phyloP scores from a whole-genome alignment of 1,284 basidiomycete genomes.

The Cutaneotrichosporon arboriforme region DNA sequence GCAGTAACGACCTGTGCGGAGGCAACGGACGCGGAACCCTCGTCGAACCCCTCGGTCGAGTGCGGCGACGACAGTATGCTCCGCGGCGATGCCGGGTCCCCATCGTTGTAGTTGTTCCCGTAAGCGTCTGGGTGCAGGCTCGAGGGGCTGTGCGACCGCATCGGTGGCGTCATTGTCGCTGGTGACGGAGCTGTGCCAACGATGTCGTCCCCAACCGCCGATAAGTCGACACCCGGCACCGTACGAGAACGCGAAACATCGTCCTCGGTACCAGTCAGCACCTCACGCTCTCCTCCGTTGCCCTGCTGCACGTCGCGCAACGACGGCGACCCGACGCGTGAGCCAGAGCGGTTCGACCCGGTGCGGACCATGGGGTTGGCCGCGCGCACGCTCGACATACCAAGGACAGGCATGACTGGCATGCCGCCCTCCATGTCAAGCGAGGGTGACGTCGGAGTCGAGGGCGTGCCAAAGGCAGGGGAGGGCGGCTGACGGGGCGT shows the following conservation, averaged over 20 bases:
- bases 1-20: slow-evolving; percentile 9
- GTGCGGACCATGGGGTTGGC: neutral
- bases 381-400: neutral
- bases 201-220: neutral
- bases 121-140: too few species aligned
- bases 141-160: too few species aligned
- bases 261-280: neutral
- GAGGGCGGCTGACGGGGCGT: neutral
- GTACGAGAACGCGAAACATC: neutral
- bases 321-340: neutral
- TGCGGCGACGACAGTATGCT: neutral
- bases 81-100: neutral
- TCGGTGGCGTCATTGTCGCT: neutral
- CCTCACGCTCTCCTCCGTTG: neutral
- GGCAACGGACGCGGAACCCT: neutral
- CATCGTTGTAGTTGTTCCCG: too few species aligned
- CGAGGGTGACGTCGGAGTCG: neutral
- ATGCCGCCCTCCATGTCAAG: neutral
- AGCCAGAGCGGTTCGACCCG: neutral
- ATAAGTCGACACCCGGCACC: neutral
- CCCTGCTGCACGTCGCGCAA: neutral
- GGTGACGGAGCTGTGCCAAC: neutral
- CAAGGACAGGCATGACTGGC: neutral
- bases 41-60: neutral
- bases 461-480: neutral